Percentiles rank a stretch among this genome's conserved stretches.
These are phyloP conservation scores for Xylaria digitata DNA, from an alignment of 2,329 filamentous ascomycete species.

Conservation along the genomic window DNA sequence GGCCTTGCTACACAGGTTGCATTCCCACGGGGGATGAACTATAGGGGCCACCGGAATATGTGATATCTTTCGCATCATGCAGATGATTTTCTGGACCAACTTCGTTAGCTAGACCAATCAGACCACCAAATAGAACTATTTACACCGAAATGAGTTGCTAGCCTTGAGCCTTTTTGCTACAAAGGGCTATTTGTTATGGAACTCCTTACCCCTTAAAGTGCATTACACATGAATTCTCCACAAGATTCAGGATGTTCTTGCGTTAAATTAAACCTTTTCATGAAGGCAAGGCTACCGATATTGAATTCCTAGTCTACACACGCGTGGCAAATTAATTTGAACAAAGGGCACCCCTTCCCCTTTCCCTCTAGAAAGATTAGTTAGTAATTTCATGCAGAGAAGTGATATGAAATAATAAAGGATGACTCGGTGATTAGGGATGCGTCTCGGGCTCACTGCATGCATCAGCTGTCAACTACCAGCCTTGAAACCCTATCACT, in stretches of 20 bases:
- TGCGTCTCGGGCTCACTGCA: neutral
- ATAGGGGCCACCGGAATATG: constrained; percentile 14
- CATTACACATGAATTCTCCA: neutral
- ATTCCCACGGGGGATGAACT: constrained; percentile 17
- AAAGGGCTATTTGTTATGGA: neutral
- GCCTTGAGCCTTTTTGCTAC: neutral
- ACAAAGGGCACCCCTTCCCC: too few relatives aligned
- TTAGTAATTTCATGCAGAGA: neutral
- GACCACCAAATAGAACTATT: constrained; percentile 27
- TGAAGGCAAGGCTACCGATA: neutral
- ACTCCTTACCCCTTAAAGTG: neutral
- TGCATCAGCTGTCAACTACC: neutral
- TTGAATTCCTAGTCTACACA: too few relatives aligned
- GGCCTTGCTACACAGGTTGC: constrained; percentile 23
- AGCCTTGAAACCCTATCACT: neutral
- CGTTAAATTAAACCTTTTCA: neutral
- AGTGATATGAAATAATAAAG: neutral
- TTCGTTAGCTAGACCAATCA: constrained; percentile 37
- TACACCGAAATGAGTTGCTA: neutral
- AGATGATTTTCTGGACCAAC: constrained; percentile 38
- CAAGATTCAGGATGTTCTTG: neutral
- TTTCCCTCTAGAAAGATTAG: neutral
- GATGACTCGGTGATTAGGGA: neutral
- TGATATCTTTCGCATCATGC: constrained; percentile 38
- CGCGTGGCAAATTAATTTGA: neutral